These are phyloP conservation scores for Neurospora crassa DNA, from an alignment of 2,329 filamentous ascomycete genomes.

Conservation along the genomic window DNA sequence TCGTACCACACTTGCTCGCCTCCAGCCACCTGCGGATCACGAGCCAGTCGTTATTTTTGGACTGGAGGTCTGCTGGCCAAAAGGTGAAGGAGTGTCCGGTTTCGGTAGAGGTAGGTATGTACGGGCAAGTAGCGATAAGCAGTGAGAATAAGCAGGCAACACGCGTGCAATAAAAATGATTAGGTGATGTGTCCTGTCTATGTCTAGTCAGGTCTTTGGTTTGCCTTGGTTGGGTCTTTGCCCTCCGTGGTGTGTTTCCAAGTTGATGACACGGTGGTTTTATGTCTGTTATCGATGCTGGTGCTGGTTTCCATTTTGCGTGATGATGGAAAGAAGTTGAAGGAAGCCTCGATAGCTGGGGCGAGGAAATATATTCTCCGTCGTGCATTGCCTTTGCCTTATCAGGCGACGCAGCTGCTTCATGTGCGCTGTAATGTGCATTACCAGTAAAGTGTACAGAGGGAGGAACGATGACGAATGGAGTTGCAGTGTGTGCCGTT, in stretches of 20 bases:
- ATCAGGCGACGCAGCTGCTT: too few species aligned
- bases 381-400: too few species aligned
- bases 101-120: background rate
- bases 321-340: background rate
- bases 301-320: background rate
- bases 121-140: background rate
- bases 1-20: background rate
- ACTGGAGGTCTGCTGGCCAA: background rate
- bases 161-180: background rate
- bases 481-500: too few species aligned
- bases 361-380: too few species aligned
- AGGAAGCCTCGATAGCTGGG: background rate
- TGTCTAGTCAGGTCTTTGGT: background rate
- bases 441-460: too few species aligned
- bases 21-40: background rate
- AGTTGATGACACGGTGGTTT: background rate
- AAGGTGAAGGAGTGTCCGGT: background rate
- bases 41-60: background rate
- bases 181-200: background rate
- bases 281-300: background rate
- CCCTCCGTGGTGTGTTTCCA: background rate
- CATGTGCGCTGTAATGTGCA: too few species aligned
- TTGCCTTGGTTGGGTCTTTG: background rate
- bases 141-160: background rate
- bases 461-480: too few species aligned